A percentile compares a stretch with the other conserved stretches of the same genome.
Evolutionary conservation across 306 rosid species (phyloP).

Genomic region (Calophaca sinica): DNA sequence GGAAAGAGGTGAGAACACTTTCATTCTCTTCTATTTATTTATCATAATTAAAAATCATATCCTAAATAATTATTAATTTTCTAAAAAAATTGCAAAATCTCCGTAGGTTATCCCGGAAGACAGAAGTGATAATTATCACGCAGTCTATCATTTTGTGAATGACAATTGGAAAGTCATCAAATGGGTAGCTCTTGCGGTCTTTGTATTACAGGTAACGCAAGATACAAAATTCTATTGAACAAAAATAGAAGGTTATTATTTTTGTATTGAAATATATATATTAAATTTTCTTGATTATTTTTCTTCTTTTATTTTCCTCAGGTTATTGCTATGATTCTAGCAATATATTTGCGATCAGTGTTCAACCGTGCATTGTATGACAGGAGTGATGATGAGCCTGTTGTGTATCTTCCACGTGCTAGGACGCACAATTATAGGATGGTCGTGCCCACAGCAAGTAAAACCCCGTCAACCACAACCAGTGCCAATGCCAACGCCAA

Average conservation of each 20-base stretch:
- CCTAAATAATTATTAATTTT: too few species aligned
- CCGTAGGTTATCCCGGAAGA: slow-evolving; percentile 35
- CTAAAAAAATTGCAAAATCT: background rate
- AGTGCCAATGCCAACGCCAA: background rate
- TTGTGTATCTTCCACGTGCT: background rate
- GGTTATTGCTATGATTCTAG: slow-evolving; percentile 34
- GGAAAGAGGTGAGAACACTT: slow-evolving; percentile 43
- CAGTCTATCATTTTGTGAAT: slow-evolving; percentile 32
- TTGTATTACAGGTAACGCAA: slow-evolving; percentile 37
- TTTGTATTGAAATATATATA: background rate
- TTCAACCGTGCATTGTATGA: background rate
- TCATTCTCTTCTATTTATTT: background rate
- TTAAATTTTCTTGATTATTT: background rate
- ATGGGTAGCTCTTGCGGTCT: slow-evolving; percentile 41
- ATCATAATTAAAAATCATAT: too few species aligned
- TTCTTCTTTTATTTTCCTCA: background rate
- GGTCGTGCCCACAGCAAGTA: background rate
- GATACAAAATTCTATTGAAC: too few species aligned
- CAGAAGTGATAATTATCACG: slow-evolving; percentile 14
- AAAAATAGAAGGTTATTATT: too few species aligned
- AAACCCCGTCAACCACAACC: background rate
- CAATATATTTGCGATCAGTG: slow-evolving; percentile 32
- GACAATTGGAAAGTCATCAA: slow-evolving; percentile 34
- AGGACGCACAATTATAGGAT: background rate
- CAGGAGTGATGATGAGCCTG: background rate